These are phyloP conservation scores for Suillus bovinus DNA, from an alignment of 768 basidiomycete genomes.

Conservation along the genomic window DNA sequence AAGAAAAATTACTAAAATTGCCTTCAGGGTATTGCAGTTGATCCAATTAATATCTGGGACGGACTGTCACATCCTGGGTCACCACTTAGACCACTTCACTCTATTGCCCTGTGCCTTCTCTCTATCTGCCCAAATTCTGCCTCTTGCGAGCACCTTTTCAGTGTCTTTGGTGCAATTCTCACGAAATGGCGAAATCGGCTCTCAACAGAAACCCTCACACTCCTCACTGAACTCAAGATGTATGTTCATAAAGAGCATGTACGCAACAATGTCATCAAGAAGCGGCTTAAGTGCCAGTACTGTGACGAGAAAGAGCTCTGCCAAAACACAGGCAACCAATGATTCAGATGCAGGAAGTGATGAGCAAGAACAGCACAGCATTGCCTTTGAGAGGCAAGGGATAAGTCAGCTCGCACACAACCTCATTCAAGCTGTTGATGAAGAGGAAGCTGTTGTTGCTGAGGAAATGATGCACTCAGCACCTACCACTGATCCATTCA, in stretches of 20 bases:
- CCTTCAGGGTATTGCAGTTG: neutral
- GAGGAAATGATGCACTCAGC: neutral
- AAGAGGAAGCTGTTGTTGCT: neutral
- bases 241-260: neutral
- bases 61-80: neutral
- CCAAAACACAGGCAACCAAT: neutral
- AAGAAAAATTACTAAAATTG: neutral
- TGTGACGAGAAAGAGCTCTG: too few species aligned
- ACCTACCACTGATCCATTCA: too few species aligned
- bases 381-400: neutral
- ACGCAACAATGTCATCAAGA: neutral
- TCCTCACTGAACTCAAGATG: neutral
- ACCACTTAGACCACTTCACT: neutral
- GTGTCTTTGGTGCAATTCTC: conserved; percentile 17
- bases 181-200: conserved; percentile 8
- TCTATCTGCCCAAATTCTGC: conserved; percentile 20
- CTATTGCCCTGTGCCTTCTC: conserved; percentile 12
- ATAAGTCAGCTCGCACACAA: neutral
- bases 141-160: conserved; percentile 18
- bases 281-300: neutral
- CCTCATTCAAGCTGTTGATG: neutral
- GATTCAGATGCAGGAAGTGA: neutral
- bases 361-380: neutral
- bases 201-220: neutral
- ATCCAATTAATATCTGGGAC: neutral